These are phyloP conservation scores for Entonaema liquescens DNA, from an alignment of 495 filamentous ascomycete genomes.

Conservation along the genomic window DNA sequence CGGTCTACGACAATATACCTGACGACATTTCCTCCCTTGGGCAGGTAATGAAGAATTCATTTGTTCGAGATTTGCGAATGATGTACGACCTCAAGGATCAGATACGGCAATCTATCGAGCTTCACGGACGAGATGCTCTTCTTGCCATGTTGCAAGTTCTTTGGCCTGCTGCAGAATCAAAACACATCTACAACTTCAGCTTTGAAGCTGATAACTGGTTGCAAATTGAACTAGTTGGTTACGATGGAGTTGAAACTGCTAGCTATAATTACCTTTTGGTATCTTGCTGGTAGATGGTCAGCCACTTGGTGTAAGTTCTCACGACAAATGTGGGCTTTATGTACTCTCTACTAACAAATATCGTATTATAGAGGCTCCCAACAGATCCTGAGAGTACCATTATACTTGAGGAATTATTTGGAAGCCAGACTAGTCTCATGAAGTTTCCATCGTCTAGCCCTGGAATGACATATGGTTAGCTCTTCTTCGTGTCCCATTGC, in stretches of 20 bases:
- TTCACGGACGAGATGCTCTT: neutral
- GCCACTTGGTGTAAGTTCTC: conserved; percentile 39
- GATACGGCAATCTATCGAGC: conserved; percentile 33
- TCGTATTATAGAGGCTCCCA: conserved; percentile 48
- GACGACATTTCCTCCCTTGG: conserved; percentile 28
- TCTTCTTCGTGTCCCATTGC: conserved; percentile 30
- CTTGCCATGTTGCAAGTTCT: conserved; percentile 1
- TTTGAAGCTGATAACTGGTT: conserved; percentile 21
- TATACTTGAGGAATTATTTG: conserved; percentile 58
- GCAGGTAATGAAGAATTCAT: conserved; percentile 20
- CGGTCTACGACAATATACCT: conserved; percentile 42
- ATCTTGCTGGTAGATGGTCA: conserved; percentile 57
- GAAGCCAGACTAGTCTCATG: conserved; percentile 51
- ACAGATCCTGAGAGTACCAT: conserved; percentile 47
- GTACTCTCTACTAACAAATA: conserved; percentile 7
- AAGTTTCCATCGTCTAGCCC: conserved; percentile 54
- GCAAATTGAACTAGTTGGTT: conserved; percentile 6
- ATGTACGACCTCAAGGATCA: conserved; percentile 23
- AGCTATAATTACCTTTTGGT: conserved; percentile 58
- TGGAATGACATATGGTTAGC: conserved; percentile 55
- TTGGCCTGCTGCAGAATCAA: conserved; percentile 29
- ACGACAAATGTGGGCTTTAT: neutral
- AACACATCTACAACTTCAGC: conserved; percentile 3
- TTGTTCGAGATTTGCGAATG: conserved; percentile 43
- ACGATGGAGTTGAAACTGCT: conserved; percentile 30